Conservation (phyloP, 23 red algal species). For the Chondrus crispus region DNA sequence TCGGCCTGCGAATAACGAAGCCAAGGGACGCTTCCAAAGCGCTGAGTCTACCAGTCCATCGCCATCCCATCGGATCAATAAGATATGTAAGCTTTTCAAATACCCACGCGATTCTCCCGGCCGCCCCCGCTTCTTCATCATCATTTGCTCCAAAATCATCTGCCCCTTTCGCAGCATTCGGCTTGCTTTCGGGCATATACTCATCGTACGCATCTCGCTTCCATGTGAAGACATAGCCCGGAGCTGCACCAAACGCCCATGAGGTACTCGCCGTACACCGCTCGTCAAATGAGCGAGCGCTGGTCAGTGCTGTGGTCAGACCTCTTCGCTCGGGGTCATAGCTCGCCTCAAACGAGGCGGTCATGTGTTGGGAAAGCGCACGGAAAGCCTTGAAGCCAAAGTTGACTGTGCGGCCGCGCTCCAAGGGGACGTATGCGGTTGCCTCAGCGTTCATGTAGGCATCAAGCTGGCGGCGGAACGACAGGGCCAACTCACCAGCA, state of each 20-base stretch:
- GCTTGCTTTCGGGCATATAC: conserved; percentile 1
- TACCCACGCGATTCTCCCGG: neutral
- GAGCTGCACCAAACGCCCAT: conserved; percentile 46
- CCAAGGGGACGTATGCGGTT: conserved; percentile 42
- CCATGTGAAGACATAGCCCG: conserved; percentile 49
- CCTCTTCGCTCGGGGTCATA: conserved; percentile 4
- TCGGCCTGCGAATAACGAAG: conserved; percentile 30
- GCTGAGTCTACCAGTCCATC: conserved; percentile 32
- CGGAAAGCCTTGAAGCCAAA: conserved; percentile 45
- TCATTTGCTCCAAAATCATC: neutral
- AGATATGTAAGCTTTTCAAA: conserved; percentile 13
- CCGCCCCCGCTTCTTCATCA: neutral
- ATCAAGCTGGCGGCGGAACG: conserved; percentile 30
- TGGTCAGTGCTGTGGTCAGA: conserved; percentile 31
- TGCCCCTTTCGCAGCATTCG: neutral
- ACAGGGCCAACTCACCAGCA: conserved; percentile 32
- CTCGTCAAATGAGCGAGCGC: conserved; percentile 37
- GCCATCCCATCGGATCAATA: conserved; percentile 33
- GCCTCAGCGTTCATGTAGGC: conserved; percentile 35
- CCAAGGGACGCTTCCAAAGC: conserved; percentile 28
- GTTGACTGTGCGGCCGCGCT: neutral
- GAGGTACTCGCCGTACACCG: conserved; percentile 49
- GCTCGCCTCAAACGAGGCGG: conserved; percentile 16
- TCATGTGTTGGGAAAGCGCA: conserved; percentile 51
- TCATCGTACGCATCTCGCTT: conserved; percentile 43